Conservation (phyloP, 2,329 filamentous ascomycete genomes). For the Apiospora kogelbergensis region DNA sequence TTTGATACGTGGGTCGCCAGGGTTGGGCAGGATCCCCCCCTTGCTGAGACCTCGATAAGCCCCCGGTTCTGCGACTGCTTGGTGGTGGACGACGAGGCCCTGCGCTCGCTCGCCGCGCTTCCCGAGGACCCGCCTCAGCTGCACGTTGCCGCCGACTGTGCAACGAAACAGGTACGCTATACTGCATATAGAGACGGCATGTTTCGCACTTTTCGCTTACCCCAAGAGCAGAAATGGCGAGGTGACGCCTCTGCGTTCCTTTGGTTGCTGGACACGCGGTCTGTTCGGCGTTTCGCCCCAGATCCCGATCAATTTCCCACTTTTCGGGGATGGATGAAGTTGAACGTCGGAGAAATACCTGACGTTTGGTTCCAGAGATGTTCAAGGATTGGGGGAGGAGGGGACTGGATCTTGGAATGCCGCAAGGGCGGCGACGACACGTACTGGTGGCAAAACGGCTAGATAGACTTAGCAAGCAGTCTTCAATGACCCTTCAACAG, state of each 20-base stretch:
- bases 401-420: too few relatives aligned
- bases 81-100: neutral
- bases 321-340: neutral
- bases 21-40: neutral
- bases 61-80: neutral
- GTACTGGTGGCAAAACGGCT: too few relatives aligned
- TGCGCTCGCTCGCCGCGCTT: neutral
- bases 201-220: neutral
- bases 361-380: too few relatives aligned
- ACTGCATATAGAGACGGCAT: neutral
- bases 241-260: neutral
- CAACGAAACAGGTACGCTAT: neutral
- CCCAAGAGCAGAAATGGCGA: neutral
- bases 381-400: too few relatives aligned
- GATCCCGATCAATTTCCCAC: neutral
- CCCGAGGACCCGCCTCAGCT: neutral
- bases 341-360: neutral
- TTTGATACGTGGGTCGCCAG: neutral
- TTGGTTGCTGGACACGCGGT: neutral
- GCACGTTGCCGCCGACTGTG: neutral
- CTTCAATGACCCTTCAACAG: too few relatives aligned
- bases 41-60: neutral
- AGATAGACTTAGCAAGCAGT: too few relatives aligned
- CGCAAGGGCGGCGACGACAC: too few relatives aligned
- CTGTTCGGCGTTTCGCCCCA: neutral